Evolutionary conservation across 2,329 filamentous ascomycete species (phyloP), one percentile per base, ranked within the genome.

Genomic region (Drechslera avenae): DNA sequence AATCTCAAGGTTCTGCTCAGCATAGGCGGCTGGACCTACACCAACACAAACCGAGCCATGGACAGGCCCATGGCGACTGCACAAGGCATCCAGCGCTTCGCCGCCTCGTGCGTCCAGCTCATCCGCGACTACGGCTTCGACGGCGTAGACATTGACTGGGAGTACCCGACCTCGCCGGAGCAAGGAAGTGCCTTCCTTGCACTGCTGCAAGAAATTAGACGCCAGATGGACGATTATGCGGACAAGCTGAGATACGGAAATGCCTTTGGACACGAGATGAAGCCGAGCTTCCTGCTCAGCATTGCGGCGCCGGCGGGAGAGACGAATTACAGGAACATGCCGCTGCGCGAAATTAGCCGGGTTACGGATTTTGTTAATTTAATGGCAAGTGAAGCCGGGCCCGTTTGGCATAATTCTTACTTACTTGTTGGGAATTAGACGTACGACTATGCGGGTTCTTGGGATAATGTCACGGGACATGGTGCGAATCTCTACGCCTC

Each of bases 21-120:
- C 46, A 90, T 95, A 52, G 91, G 91, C 33, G 91, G 91, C 13
- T 94, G 87, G 85, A 89, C 85, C 0, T 90, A 88, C 69, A 89
- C 87, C 3, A 61, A 71, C 34, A 56, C 57, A 16, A 54, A 63
- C 19, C 74, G 83, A 72, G 94, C 96, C 76, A 95, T 97, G 74
- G 78, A 84, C 1, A 77, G 75, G 21, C 88, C 91, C 0, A 84
- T 84, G 0, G 84, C 83, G 14, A 87, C 86, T 0, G 78, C 80
- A 0, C 75, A 78, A 5, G 84, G 86, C 6, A 82, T 90, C 10
- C 75, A 77, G 52, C 80, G 57, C 1, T 95, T 96, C 68, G 90
- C 89, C 1, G 78, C 81, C 42, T 85, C 83, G 21, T 87, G 89
- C 28, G 87, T 96, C 1, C 80, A 85, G 17, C 76, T 97, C 30